Evolutionary conservation across 495 filamentous ascomycete species (phyloP).

Genomic region (Podospora fimiseda): DNA sequence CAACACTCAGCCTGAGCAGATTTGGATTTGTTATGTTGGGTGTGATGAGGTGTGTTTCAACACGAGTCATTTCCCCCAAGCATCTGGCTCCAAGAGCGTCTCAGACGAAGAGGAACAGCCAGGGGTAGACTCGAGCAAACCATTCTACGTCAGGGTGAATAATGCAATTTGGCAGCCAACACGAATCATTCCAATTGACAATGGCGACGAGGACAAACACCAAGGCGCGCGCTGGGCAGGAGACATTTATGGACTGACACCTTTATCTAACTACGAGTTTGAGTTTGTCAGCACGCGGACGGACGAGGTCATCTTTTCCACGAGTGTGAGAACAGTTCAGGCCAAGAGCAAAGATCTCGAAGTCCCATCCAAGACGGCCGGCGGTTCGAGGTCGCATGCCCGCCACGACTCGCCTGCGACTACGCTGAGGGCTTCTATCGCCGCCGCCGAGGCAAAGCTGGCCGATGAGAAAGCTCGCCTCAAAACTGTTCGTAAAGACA

Average conservation of each 20-base stretch:
- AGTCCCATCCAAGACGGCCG: slow-evolving; percentile 36
- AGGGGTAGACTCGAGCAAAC: slow-evolving; percentile 58
- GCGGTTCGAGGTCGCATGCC: slow-evolving; percentile 49
- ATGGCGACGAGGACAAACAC: slow-evolving; percentile 44
- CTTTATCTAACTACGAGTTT: slow-evolving; percentile 76
- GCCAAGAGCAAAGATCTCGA: slow-evolving; percentile 60
- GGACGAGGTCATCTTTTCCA: slow-evolving; percentile 65
- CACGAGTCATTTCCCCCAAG: slow-evolving; percentile 57
- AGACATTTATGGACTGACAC: slow-evolving; percentile 83
- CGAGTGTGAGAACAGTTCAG: slow-evolving; percentile 72
- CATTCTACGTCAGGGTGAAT: slow-evolving; percentile 85
- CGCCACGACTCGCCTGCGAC: slow-evolving; percentile 83
- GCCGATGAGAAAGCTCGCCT: slow-evolving; percentile 68
- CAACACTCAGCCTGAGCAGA: slow-evolving; percentile 60
- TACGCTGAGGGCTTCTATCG: slow-evolving; percentile 81
- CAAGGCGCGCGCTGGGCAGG: slow-evolving; percentile 58
- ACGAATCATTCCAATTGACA: slow-evolving; percentile 55
- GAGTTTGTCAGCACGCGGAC: slow-evolving; percentile 75
- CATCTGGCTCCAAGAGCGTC: slow-evolving; percentile 10
- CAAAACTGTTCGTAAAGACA: slow-evolving; percentile 72
- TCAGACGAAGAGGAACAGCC: slow-evolving; percentile 20
- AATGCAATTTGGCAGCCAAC: slow-evolving; percentile 83
- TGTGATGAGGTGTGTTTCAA: slow-evolving; percentile 77
- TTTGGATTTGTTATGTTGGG: slow-evolving; percentile 84
- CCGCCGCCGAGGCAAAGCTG: slow-evolving; percentile 69